phyloP scores from a whole-genome alignment of 768 basidiomycete genomes.

The Leccinum pellstonianum region DNA sequence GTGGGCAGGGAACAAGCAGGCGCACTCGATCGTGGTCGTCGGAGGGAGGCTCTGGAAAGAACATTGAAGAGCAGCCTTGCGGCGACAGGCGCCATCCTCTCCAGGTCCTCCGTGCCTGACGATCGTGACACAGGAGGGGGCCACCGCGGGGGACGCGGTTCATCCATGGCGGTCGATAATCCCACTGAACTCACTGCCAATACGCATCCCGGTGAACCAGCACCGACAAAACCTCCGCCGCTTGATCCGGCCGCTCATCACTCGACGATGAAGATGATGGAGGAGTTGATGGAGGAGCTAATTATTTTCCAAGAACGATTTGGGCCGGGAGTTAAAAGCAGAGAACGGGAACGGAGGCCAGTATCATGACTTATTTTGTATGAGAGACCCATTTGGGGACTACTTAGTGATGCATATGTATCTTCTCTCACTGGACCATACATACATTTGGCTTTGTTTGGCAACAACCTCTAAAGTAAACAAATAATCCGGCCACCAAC shows the following conservation, averaged over 20 bases:
- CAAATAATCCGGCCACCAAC: slow-evolving; percentile 8
- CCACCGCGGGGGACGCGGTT: slow-evolving; percentile 15
- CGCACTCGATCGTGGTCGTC: slow-evolving; percentile 66
- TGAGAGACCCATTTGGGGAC: neutral
- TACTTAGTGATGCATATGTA: slow-evolving; percentile 13
- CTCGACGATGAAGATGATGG: slow-evolving; percentile 80
- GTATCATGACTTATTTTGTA: slow-evolving; percentile 29
- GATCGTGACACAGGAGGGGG: slow-evolving; percentile 16
- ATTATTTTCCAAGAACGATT: slow-evolving; percentile 87
- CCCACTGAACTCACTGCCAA: slow-evolving; percentile 14
- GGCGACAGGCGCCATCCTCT: slow-evolving; percentile 10
- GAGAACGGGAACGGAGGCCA: slow-evolving; percentile 53
- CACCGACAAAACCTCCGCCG: slow-evolving; percentile 5
- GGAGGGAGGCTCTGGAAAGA: slow-evolving; percentile 65
- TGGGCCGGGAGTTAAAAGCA: slow-evolving; percentile 53
- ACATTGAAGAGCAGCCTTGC: slow-evolving; percentile 35
- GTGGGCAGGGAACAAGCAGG: slow-evolving; percentile 86
- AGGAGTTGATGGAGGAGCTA: slow-evolving; percentile 86
- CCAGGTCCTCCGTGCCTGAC: slow-evolving; percentile 11
- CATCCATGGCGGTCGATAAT: slow-evolving; percentile 37
- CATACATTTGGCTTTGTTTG: slow-evolving; percentile 29
- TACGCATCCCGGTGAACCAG: slow-evolving; percentile 13
- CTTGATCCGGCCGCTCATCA: slow-evolving; percentile 19
- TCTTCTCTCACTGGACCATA: neutral
- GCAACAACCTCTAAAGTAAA: slow-evolving; percentile 27